Evolutionary conservation across 2,329 filamentous ascomycete species (phyloP), one percentile per base, ranked within the genome.

Genomic region (Colletotrichum viniferum): DNA sequence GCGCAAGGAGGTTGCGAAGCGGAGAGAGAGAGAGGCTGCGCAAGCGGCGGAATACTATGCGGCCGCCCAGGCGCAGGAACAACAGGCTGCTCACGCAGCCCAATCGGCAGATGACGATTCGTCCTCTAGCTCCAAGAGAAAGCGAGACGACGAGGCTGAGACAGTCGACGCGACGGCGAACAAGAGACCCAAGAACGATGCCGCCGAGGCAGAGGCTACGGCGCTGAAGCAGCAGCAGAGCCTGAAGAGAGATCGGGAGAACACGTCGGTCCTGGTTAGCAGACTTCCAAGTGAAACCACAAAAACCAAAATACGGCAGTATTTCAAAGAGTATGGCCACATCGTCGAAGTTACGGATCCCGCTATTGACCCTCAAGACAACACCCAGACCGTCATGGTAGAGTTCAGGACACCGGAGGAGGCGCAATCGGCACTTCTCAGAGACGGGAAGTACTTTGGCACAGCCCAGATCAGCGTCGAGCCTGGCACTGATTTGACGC

Each of bases 261-360:
- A 98, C 83, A 94, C 95, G 1, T 96, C 95, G 0, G 90, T 98
- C 63, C 91, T 97, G 69, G 93, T 98, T 5, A 92, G 91, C 66
- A 94, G 96, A 78, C 85, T 99, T 28, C 96, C 97, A 3, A 79
- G 82, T 5, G 90, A 93, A 69, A 90, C 92, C 1, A 92, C 92
- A 1, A 92, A 95, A 80, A 93, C 91, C 14, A 94, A 93, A 79
- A 86, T 98, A 16, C 92, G 94, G 72, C 94, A 98, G 82, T 98
- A 98, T 83, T 98, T 99, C 86, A 93, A 94, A 81, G 95, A 96
- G 77, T 97, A 96, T 79, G 97, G 97, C 14, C 93, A 92, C 55
- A 94, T 98, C 81, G 95, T 95, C 79, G 93, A 93, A 77, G 87
- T 98, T 36, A 93, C 92, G 60, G 92, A 95, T 58, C 84, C 89